Base-by-base conservation (phyloP, 768 basidiomycete genomes). In the Russula dissimulans region DNA sequence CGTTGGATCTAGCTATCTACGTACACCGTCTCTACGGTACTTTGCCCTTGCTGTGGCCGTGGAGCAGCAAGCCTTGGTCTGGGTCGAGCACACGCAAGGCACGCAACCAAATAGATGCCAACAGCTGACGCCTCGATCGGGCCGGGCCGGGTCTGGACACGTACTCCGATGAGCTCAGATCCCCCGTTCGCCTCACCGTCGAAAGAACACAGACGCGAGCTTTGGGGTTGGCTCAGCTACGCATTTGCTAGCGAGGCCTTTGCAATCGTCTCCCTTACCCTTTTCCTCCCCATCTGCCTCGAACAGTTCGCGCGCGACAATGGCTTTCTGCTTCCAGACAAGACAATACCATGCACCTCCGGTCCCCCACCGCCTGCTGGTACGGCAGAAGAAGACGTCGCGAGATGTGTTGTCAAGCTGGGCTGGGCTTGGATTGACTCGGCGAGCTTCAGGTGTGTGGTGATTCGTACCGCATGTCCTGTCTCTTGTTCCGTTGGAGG, bases 241-340 rank as follows among this genome's bases (percentile, higher is more conserved):
- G 89, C 89, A 0, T 92, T 91, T 67, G 90, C 90, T 29, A 89
- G 87, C 70, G 86, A 90, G 70, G 87, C 88, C 7, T 91, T 92
- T 67, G 87, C 86, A 17, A 82, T 89, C 50, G 89, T 89, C 15
- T 88, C 86, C 0, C 72, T 93, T 69, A 89, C 89, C 0, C 77
- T 91, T 26, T 91, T 92, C 68, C 77, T 92, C 1, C 89, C 91
- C 3, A 87, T 92, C 65, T 88, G 85, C 69, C 74, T 91, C 8
- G 88, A 89, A 70, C 93, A 95, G 71, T 91, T 94, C 64, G 93
- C 93, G 2, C 63, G 91, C 61, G 91, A 94, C 72, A 90, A 94
- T 70, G 93, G 93, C 0, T 89, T 78, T 66, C 70, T 91, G 2
- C 74, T 85, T 17, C 91, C 91, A 0, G 87, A 87, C 57, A 80